phyloP scores from a whole-genome alignment of 371 early-diverging fungal genomes.

The Umbelopsis sp. region DNA sequence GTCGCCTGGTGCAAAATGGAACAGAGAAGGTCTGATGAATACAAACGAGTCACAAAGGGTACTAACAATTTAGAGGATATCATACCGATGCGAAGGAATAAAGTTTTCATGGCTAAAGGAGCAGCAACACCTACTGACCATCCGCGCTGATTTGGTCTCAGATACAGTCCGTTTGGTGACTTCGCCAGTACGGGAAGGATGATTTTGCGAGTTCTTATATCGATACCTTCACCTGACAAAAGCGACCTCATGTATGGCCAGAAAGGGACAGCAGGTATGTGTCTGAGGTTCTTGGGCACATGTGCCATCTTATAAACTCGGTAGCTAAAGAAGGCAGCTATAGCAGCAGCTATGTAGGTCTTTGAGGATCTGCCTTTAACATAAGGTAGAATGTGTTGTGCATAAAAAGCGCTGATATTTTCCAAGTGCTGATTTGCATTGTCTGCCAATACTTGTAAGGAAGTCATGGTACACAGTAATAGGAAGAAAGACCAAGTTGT shows the following conservation, averaged over 20 bases:
- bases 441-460: no score
- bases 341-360: conserved; percentile 4
- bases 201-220: not conserved
- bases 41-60: not conserved
- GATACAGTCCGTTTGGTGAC: not conserved
- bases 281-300: conserved; percentile 6
- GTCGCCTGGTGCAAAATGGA: not conserved
- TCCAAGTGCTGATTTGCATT: no score
- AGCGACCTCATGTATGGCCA: not conserved
- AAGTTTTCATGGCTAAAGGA: not conserved
- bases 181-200: not conserved
- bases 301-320: not conserved
- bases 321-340: not conserved
- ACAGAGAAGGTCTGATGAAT: no score
- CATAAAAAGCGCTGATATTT: not conserved
- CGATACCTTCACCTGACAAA: not conserved
- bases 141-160: not conserved
- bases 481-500: no score
- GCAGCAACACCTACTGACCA: not conserved
- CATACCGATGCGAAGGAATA: not conserved
- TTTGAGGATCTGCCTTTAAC: not conserved
- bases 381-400: not conserved
- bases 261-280: conserved; percentile 11
- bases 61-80: no score
- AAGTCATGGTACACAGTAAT: no score